These are phyloP conservation scores for Boletellus deceptivus DNA, from an alignment of 1,284 basidiomycete genomes.

Conservation along the genomic window DNA sequence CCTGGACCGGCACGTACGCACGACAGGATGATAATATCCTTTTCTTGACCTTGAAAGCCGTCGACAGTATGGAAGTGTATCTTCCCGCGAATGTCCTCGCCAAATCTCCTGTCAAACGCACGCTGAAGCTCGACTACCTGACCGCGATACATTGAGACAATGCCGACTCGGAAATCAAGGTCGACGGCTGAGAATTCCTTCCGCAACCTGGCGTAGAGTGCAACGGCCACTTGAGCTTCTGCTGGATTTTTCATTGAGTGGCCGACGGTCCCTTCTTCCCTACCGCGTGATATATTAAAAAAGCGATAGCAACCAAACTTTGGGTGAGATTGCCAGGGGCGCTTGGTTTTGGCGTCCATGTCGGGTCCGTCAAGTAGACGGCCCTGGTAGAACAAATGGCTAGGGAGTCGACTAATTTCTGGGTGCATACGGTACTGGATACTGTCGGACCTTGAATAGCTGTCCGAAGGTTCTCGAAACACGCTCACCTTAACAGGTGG, in stretches of 20 bases:
- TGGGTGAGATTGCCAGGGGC: constrained; percentile 82
- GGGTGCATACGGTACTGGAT: constrained; percentile 99
- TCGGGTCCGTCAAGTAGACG: constrained; percentile 84
- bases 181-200: constrained; percentile 64
- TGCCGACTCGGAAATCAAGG: constrained; percentile 79
- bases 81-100: constrained; percentile 64
- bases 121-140: constrained; percentile 81
- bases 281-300: constrained; percentile 70
- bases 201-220: constrained; percentile 75
- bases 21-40: constrained; percentile 93
- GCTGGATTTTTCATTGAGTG: constrained; percentile 79
- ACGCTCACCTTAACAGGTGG: constrained; percentile 80
- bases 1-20: constrained; percentile 90
- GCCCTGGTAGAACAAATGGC: constrained; percentile 85
- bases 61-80: constrained; percentile 98
- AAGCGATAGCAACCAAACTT: constrained; percentile 91
- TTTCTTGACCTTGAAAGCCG: constrained; percentile 98
- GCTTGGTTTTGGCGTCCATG: constrained; percentile 82
- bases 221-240: constrained; percentile 79
- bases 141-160: constrained; percentile 95
- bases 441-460: constrained; percentile 39
- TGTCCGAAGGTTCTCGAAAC: neutral
- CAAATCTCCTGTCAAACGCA: constrained; percentile 74
- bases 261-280: constrained; percentile 53
- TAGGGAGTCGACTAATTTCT: constrained; percentile 89